phyloP scores from a whole-genome alignment of 495 filamentous ascomycete genomes.

The Podospora didyma region DNA sequence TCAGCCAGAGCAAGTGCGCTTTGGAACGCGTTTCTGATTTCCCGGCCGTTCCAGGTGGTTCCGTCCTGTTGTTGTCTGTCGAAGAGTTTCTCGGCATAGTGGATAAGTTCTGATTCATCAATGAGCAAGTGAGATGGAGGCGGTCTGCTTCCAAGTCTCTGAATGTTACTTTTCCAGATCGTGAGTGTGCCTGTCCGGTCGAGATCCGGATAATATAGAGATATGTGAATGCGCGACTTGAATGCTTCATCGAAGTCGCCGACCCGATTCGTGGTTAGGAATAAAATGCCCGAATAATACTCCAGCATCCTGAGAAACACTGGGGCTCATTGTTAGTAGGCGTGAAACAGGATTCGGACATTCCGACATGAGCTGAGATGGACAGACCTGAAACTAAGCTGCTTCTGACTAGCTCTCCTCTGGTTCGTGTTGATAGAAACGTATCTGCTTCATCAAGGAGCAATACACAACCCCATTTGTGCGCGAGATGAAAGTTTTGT shows the following conservation, averaged over 20 bases:
- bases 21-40: background rate
- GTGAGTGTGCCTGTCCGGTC: background rate
- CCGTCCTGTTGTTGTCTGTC: background rate
- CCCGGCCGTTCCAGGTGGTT: background rate
- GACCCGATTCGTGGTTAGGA: constrained; percentile 1
- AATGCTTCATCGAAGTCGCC: background rate
- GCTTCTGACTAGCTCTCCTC: background rate
- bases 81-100: background rate
- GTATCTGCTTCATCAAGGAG: background rate
- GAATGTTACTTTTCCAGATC: background rate
- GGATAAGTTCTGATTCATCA: background rate
- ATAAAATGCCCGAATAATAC: background rate
- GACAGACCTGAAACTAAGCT: background rate
- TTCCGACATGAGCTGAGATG: background rate
- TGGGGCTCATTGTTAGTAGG: background rate
- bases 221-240: background rate
- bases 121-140: background rate
- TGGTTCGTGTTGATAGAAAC: background rate
- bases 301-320: constrained; percentile 1
- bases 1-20: background rate
- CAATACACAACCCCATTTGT: background rate
- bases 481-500: background rate
- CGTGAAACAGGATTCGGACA: background rate
- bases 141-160: background rate
- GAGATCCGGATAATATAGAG: background rate